Base-by-base conservation (phyloP, 768 basidiomycete genomes). In the Floccularia luteovirens region DNA sequence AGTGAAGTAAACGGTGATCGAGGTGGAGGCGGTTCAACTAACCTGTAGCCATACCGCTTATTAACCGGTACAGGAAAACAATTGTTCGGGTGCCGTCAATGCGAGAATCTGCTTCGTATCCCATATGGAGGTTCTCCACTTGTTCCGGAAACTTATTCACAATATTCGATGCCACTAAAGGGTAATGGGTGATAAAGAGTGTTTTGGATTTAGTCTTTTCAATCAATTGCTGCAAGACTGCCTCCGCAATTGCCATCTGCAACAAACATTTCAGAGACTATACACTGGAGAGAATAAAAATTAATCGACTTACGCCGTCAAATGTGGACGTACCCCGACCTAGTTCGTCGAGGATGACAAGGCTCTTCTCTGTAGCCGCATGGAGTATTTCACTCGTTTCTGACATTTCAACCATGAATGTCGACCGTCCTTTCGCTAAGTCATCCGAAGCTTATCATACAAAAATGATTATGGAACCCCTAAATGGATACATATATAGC, bases 391-490 rank as follows among this genome's bases (percentile, higher is more conserved):
- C 89, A 50, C 81, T 84, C 0, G 93, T 96, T 57, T 97, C 92
- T 4, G 84, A 72, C 71, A 98, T 82, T 60, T 99, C 94, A 2
- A 97, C 89, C 93, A 96, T 96, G 57, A 97, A 96, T 0, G 88
- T 98, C 0, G 91, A 94, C 5, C 89, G 77, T 0, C 91, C 91
- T 27, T 84, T 73, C 4, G 79, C 75, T 19, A 97, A 60, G 47
- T 96, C 90, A 55, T 98, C 94, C 7, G 79, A 84, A 0, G 94
- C 94, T 83, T 42, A 16, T 4, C 11, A 10, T 10, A 11, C 10
- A 8, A 5, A 6, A 20, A 20, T 37, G 11, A 19, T 8, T 37
- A 20, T 37, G 22, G 17, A 19, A 12, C 5, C 11, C 24, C 10
- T 11, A 20, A 20, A 21, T 11, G 10, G 10, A 19, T n/a, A n/a